Evolutionary conservation across 176 grass and related monocot species (phyloP), one percentile per base, ranked within the genome.

Genomic region (Triticum turgidum): DNA sequence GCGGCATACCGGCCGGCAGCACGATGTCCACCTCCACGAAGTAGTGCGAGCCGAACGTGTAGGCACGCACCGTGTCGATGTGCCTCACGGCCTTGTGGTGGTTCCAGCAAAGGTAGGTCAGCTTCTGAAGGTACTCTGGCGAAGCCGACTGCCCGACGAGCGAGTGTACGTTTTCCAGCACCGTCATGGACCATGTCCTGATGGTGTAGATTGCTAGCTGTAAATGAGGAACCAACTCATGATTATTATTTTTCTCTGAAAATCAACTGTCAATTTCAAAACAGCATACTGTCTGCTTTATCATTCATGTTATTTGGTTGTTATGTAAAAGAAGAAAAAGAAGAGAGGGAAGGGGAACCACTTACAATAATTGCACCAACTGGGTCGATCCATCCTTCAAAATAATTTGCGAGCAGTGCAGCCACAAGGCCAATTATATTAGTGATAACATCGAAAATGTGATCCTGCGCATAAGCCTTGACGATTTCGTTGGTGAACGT

Each of bases 21-120:
- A 99, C 97, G 29, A 99, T 96, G 80, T 99, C 94, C 61, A 99
- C 97, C 73, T 99, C 97, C 22, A 94, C 97, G 37, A 99, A 94
- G 89, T 96, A 99, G 80, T 96, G 97, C 30, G 94, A 99, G 45
- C 97, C 97, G 20, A 96, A 99, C 51, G 97, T 99, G 87, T 99
- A 99, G 2, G 97, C 97, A 1, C 97, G 90, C 61, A 99, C 97
- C 0, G 97, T 99, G 85, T 99, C 97, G 20, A 99, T 96, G 73
- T 99, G 97, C 54, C 94, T 82, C 65, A 99, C 89, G 51, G 97
- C 92, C 82, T 91, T 96, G 80, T 99, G 97, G 87, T 99, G 97
- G 87, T 99, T 99, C 94, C 97, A 99, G 79, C 94, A 94, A 20
- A 99, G 87, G 80, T 96, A 99, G 22, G 97, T 99, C 15, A 99